Evolutionary conservation across 192 early-diverging fungal species (phyloP), one percentile per base, ranked within the genome.

Genomic region (Linderina pennispora): DNA sequence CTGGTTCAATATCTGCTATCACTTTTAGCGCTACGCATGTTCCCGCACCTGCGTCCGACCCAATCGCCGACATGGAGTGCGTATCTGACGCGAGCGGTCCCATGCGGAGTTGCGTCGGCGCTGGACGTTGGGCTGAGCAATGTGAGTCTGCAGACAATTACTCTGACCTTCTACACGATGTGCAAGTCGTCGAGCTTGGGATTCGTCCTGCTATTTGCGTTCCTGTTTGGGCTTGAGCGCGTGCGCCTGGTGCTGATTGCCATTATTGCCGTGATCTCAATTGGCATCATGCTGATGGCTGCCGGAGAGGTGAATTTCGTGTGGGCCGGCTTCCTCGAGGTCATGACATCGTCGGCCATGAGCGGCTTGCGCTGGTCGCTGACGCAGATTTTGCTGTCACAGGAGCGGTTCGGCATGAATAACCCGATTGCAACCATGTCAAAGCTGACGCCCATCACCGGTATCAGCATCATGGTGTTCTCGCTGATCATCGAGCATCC

Each of bases 101-200:
- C 94, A 0, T 94, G 91, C 57, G 90, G 86, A 22, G 40, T 93
- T 8, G 87, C 94, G 0, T 89, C 91, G 2, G 88, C 88, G 17
- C 50, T 94, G 65, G 94, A 97, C 54, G 86, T 94, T 50, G 94
- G 91, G 3, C 60, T 97, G 24, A 90, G 89, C 51, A 97, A 94
- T 55, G 74, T 84, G 8, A 87, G 84, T 37, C 51, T 97, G 45
- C 86, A 86, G 65, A 81, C 81, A 28, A 90, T 97, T 22, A 85
- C 94, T 8, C 79, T 97, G 25, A 83, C 90, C 1, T 94, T 97
- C 55, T 92, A 92, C 73, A 97, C 87, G 43, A 89, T 89, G 85
- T 84, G 84, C 67, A 89, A 89, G 58, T 87, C 85, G 3, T 85
- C 87, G 8, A 77, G 77, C 2, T 68, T 82, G 40, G 80, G 80